phyloP scores from a whole-genome alignment of 495 filamentous ascomycete species.

The Annulohypoxylon moriforme region DNA sequence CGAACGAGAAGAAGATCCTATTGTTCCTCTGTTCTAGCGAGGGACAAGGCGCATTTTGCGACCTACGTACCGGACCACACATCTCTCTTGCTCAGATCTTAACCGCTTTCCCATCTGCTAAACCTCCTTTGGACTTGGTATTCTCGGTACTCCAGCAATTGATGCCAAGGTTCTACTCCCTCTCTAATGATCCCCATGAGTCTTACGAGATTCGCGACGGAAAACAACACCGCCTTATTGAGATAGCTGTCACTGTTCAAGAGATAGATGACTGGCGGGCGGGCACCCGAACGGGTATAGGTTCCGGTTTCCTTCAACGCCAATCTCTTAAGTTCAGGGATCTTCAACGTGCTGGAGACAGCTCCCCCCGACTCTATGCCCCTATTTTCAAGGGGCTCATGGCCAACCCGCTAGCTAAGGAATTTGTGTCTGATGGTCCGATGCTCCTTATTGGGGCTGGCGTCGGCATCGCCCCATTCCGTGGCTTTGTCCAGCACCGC shows the following conservation, averaged over 20 bases:
- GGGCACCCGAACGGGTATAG: conserved; percentile 74
- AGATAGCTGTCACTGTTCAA: conserved; percentile 94
- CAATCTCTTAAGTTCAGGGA: conserved; percentile 76
- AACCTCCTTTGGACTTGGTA: conserved; percentile 84
- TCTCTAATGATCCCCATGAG: conserved; percentile 93
- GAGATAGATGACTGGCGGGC: conserved; percentile 83
- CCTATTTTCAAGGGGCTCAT: conserved; percentile 99
- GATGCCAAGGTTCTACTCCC: conserved; percentile 98
- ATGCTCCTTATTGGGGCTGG: conserved; percentile 98
- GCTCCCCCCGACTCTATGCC: conserved; percentile 71
- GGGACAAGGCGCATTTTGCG: conserved; percentile 93
- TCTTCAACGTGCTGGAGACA: conserved; percentile 67
- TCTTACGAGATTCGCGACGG: conserved; percentile 74
- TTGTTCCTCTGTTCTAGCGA: conserved; percentile 87
- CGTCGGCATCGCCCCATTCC: conserved; percentile 96
- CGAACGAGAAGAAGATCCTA: conserved; percentile 87
- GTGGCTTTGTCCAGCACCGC: conserved; percentile 94
- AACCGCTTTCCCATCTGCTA: conserved; percentile 89
- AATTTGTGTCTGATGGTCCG: conserved; percentile 90
- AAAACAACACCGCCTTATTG: conserved; percentile 83
- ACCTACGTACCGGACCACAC: conserved; percentile 90
- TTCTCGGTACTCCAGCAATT: conserved; percentile 83
- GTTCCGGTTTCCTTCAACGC: conserved; percentile 87
- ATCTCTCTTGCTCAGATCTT: conserved; percentile 86
- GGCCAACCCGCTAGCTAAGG: conserved; percentile 91